Evolutionary conservation across 306 rosid species (phyloP), one percentile per base, ranked within the genome.

Genomic region (Vicia sativa): DNA sequence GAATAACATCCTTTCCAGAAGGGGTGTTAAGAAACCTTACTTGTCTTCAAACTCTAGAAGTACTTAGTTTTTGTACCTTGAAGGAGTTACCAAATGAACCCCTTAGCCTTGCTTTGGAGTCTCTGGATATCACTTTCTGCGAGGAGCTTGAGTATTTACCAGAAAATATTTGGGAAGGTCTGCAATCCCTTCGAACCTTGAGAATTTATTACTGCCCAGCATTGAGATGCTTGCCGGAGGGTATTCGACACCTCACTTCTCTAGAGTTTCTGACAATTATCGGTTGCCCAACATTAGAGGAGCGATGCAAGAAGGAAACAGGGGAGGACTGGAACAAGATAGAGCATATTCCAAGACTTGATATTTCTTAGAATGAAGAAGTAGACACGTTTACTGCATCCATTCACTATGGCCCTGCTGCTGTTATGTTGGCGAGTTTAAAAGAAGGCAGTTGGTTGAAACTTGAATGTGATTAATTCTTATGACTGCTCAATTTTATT

Each of bases 161-260:
- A 14, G 11, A 35, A 21, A 4, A 15, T 14, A 15, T 15, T 46
- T 46, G 53, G 53, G 53, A 46, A 49, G 48, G 49, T 19, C 53
- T 46, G 3, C 11, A 46, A 46, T 46, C 53, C 53, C 54, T 48
- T 48, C 12, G 54, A 16, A 7, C 5, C n/a, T 2, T 6, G 2
- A 0, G 2, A 0, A 49, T 65, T 48, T 0, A 0, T 0, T 0
- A 0, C 0, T 46, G 71, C 29, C 0, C 1, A 44, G 12, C 18
- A 39, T 21, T 62, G 21, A 23, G 12, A 62, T 39, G 52, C 37
- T 67, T 34, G 61, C 61, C 72, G 6, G 21, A 67, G 3, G 48
- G 49, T 49, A 11, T 49, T 6, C 31, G 5, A 49, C 34, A 66
- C 18, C 46, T 48, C 25, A 45, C 15, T 31, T 66, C 70, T 2